Base-by-base conservation (phyloP, 371 early-diverging fungal genomes). In the Funneliformis caledonium region DNA sequence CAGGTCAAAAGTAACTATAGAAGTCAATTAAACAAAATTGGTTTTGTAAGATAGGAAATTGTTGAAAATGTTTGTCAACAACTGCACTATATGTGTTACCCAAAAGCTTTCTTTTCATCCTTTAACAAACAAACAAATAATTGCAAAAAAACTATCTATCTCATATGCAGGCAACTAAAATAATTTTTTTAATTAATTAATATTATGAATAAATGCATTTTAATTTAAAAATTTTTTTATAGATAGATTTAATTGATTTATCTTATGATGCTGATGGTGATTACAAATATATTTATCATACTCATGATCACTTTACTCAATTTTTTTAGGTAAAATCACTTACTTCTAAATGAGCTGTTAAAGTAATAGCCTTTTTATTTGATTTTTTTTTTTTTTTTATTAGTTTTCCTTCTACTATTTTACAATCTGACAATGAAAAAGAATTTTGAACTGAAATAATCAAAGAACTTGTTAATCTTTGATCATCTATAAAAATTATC, bases 401-500 rank as follows among this genome's bases (percentile, higher is more conserved):
- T 11, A 45, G 76, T 14, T 47, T 56, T 26, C 22, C 62, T 37
- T 2, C 48, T 26, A 26, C 10, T 11, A 76, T 76, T 22, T 37
- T 76, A 37, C 11, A 76, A 19, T 62, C 76, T 14, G 62, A 76
- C 12, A 76, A 76, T 43, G 47, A 45, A 33, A 76, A 76, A 62
- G 76, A 76, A 42, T 76, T 60, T 75, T 52, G 37, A 43, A 2
- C 4, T n/a, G 4, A 33, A 37, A 11, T 47, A 19, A 61, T 62
- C n/a, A 61, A 64, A 76, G 56, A 76, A 43, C 47, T 76, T 5
- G 16, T 22, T 9, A 16, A 62, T 12, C 8, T 76, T 10, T 76
- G 43, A 11, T 10, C 62, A 43, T 16, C 4, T 9, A 16, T 37
- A 10, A 62, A 47, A 56, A 76, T 76, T 42, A 76, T 76, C 9